Conservation (phyloP, 352 stramenopile genomes). For the Pythium angustatum region DNA sequence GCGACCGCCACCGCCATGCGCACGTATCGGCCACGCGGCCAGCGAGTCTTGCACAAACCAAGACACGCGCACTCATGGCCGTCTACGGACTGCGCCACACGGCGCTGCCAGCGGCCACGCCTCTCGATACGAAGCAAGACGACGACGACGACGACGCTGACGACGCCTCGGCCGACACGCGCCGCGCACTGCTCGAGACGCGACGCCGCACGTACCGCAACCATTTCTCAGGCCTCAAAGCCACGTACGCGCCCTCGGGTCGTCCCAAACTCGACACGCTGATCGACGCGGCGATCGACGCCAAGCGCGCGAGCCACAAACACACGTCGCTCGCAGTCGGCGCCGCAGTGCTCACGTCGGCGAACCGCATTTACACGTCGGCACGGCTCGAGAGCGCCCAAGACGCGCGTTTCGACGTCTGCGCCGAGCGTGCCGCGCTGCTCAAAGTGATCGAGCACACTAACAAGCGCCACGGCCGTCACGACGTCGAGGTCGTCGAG, state of each 20-base stretch:
- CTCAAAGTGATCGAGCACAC: slow-evolving; percentile 44
- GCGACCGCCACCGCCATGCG: slow-evolving; percentile 8
- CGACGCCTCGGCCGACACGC: slow-evolving; percentile 7
- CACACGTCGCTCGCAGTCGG: slow-evolving; percentile 44
- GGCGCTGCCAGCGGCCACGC: neutral
- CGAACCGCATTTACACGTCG: slow-evolving; percentile 44
- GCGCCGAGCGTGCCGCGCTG: slow-evolving; percentile 55
- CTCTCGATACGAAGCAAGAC: neutral
- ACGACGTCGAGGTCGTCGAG: slow-evolving; percentile 28
- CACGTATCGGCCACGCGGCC: neutral
- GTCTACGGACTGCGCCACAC: slow-evolving; percentile 24
- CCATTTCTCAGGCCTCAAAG: slow-evolving; percentile 47
- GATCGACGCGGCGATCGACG: slow-evolving; percentile 48
- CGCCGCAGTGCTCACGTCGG: slow-evolving; percentile 51
- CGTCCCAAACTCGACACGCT: slow-evolving; percentile 51
- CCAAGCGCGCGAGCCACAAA: slow-evolving; percentile 31
- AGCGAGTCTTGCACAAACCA: slow-evolving; percentile 18
- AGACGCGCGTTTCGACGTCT: slow-evolving; percentile 42
- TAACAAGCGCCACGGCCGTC: neutral
- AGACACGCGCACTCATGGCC: slow-evolving; percentile 24
- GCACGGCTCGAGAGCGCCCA: slow-evolving; percentile 42
- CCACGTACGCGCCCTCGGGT: slow-evolving; percentile 30
- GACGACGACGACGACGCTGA: slow-evolving; percentile 4
- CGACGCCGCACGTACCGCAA: slow-evolving; percentile 47
- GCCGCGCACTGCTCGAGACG: slow-evolving; percentile 39